Evolutionary conservation across 2,329 filamentous ascomycete species (phyloP).

Genomic region (Lachnellula suecica): DNA sequence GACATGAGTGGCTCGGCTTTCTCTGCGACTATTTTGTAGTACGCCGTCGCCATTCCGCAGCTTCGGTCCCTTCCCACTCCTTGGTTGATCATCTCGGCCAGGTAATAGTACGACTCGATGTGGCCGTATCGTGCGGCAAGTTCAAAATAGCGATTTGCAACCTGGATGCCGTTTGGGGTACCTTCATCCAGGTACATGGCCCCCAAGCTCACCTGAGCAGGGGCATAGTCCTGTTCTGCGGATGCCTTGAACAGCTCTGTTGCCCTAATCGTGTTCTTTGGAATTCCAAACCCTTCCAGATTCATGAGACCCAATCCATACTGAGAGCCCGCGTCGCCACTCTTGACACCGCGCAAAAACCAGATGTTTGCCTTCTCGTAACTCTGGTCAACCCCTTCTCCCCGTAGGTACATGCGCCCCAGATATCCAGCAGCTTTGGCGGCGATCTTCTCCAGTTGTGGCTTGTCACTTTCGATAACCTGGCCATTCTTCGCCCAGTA

Average conservation of each 20-base stretch:
- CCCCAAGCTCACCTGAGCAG: conserved; percentile 66
- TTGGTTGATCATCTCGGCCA: conserved; percentile 67
- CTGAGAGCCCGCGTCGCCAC: conserved; percentile 65
- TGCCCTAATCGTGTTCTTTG: conserved; percentile 59
- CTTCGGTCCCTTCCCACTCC: conserved; percentile 65
- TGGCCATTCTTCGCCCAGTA: conserved; percentile 69
- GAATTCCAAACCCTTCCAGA: conserved; percentile 64
- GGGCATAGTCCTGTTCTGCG: conserved; percentile 65
- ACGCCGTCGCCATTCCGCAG: conserved; percentile 64
- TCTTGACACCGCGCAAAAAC: conserved; percentile 65
- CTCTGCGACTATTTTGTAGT: conserved; percentile 64
- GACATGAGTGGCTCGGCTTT: conserved; percentile 56
- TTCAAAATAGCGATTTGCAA: conserved; percentile 68
- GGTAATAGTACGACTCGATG: conserved; percentile 72
- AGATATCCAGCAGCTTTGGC: conserved; percentile 70
- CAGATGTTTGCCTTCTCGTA: conserved; percentile 63
- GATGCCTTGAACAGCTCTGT: conserved; percentile 65
- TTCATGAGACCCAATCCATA: conserved; percentile 72
- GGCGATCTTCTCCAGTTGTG: conserved; percentile 61
- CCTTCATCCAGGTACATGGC: conserved; percentile 71
- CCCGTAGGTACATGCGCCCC: conserved; percentile 70
- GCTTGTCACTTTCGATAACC: conserved; percentile 53
- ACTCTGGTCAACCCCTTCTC: conserved; percentile 68
- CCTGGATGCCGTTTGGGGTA: conserved; percentile 38
- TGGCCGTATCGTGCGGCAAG: conserved; percentile 66